Conservation (phyloP, 2,329 filamentous ascomycete species). For the Myriosclerotinia scirpicola region DNA sequence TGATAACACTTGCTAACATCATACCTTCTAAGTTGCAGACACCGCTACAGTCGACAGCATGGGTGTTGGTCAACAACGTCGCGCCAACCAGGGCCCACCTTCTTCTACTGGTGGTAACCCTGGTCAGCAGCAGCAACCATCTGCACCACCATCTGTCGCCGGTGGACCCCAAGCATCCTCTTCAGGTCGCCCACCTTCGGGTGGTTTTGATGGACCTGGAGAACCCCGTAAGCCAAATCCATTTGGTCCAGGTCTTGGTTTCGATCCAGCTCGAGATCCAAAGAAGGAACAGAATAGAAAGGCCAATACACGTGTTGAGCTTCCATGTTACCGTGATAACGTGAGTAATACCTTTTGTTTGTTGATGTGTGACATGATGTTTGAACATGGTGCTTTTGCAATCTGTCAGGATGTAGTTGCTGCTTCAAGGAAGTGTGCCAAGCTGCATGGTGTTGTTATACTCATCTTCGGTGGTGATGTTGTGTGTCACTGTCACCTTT, state of each 20-base stretch:
- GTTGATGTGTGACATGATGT: not conserved
- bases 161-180: not conserved
- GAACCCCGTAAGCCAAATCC: conserved; percentile 25
- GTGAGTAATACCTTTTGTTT: conserved; percentile 7
- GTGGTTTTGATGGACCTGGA: conserved; percentile 13
- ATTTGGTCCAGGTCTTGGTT: conserved; percentile 42
- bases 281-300: conserved; percentile 37
- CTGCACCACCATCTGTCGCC: not conserved
- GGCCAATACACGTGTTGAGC: conserved; percentile 52
- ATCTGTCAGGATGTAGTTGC: not conserved
- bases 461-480: too few relatives aligned
- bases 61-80: conserved; percentile 16
- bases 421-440: conserved; percentile 14
- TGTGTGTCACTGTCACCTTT: not conserved
- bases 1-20: not conserved
- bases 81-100: not conserved
- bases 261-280: conserved; percentile 45
- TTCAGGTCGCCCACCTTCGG: not conserved
- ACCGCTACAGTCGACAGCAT: conserved; percentile 1
- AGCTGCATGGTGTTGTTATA: not conserved
- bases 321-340: conserved; percentile 36
- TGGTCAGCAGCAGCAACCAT: conserved; percentile 2
- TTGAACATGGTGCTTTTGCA: not conserved
- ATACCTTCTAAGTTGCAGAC: not conserved
- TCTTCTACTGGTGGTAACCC: not conserved